phyloP scores from a whole-genome alignment of 441 rosid genomes.

The Jatropha podagrica region DNA sequence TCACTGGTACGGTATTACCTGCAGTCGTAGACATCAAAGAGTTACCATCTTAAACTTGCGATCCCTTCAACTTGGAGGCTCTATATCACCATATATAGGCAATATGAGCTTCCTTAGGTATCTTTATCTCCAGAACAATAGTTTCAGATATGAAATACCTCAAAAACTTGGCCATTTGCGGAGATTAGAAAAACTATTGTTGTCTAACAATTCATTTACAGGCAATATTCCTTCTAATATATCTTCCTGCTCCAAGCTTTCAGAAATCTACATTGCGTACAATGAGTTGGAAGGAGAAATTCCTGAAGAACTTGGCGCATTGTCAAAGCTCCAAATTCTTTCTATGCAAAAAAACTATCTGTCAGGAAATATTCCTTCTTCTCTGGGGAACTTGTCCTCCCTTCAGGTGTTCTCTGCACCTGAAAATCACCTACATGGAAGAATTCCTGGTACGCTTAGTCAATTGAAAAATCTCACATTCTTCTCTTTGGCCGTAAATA shows the following conservation, averaged over 20 bases:
- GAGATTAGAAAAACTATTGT: background rate
- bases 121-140: background rate
- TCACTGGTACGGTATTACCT: background rate
- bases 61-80: background rate
- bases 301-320: slow-evolving; percentile 2
- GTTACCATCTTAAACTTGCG: background rate
- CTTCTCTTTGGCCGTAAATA: background rate
- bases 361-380: slow-evolving; percentile 24
- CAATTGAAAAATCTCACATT: background rate
- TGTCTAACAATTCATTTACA: background rate
- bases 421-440: slow-evolving; percentile 19
- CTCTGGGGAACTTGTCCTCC: slow-evolving; percentile 27
- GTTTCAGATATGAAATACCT: slow-evolving; percentile 14
- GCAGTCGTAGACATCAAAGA: background rate
- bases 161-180: slow-evolving; percentile 4
- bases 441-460: slow-evolving; percentile 22
- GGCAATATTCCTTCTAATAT: slow-evolving; percentile 19
- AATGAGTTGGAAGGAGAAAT: slow-evolving; percentile 10
- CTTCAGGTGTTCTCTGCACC: background rate
- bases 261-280: background rate
- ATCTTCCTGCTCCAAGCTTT: slow-evolving; percentile 16
- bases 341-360: slow-evolving; percentile 10
- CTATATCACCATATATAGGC: background rate
- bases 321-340: slow-evolving; percentile 9
- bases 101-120: slow-evolving; percentile 1